Evolutionary conservation across 345 rosid species (phyloP), one percentile per base, ranked within the genome.

Genomic region (Camelina sativa): DNA sequence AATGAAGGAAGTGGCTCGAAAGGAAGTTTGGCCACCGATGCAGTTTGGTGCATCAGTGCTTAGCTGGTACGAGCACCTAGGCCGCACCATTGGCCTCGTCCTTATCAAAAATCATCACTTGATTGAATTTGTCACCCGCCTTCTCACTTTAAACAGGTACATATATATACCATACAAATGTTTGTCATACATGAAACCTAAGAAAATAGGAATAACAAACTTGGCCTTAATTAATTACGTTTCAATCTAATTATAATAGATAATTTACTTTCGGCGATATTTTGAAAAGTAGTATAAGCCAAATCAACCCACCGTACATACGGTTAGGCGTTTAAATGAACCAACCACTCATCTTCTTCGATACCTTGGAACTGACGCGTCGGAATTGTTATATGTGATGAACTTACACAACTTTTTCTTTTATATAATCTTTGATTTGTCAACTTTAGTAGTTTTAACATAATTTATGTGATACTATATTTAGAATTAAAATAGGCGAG

Each of bases 21-120:
- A 93, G 78, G 84, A 83, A 5, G 86, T 95, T 32, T 95, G 99
- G 97, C 99, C 99, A 38, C 77, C 77, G 7, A 86, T 92, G 69
- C 82, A 88, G 12, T 92, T 95, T 41, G 96, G 94, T n/a, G 85
- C 97, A 28, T 95, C 99, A 6, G 60, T 95, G 4, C 89, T 84
- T 17, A 85, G 91, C 75, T 90, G 98, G 98, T 95, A 95, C 53
- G 99, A 95, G 84, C 99, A 95, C 78, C 65, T 95, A 55, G 71
- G 84, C 23, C 85, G 98, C 70, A 89, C 98, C 19, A 64, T 90
- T 60, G 85, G 96, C 83, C 79, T 95, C 61, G 78, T 95, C 8
- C 81, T 92, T 5, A 84, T 91, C 87, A 95, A 92, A 79, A 88
- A 89, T 72, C 99, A 95, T 78, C 84, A 88, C 50, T 44, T 88